Evolutionary conservation across 2,329 filamentous ascomycete species (phyloP).

Genomic region (Alternaria novae-zelandiae): DNA sequence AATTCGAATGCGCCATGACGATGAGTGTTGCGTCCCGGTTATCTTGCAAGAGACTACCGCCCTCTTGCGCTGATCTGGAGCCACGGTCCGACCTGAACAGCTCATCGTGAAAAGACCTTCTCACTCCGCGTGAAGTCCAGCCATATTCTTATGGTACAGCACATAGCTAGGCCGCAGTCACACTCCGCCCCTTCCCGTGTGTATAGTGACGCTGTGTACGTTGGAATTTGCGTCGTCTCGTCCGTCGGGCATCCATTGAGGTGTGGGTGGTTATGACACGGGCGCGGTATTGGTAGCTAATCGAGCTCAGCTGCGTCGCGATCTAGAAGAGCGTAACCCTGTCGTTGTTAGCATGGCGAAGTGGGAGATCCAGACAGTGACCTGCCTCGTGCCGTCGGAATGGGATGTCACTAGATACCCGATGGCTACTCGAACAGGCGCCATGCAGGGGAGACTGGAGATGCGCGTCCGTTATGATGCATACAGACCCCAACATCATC

Average conservation of each 20-base stretch:
- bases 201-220: not conserved
- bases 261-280: not conserved
- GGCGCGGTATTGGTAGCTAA: not conserved
- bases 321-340: not conserved
- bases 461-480: not conserved
- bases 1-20: not conserved
- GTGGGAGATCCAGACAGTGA: not conserved
- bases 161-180: not conserved
- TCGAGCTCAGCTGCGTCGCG: not conserved
- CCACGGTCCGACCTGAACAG: not conserved
- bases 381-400: not conserved
- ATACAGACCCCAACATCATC: not conserved
- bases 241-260: not conserved
- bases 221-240: not conserved
- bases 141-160: not conserved
- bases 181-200: not conserved
- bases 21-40: not conserved
- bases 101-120: not conserved
- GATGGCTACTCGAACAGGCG: not conserved
- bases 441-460: not conserved
- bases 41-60: not conserved
- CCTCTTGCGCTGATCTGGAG: not conserved
- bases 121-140: not conserved
- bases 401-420: not conserved
- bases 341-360: not conserved